phyloP scores from a whole-genome alignment of 176 grass and related monocot species.

The Tillandsia leiboldiana region DNA sequence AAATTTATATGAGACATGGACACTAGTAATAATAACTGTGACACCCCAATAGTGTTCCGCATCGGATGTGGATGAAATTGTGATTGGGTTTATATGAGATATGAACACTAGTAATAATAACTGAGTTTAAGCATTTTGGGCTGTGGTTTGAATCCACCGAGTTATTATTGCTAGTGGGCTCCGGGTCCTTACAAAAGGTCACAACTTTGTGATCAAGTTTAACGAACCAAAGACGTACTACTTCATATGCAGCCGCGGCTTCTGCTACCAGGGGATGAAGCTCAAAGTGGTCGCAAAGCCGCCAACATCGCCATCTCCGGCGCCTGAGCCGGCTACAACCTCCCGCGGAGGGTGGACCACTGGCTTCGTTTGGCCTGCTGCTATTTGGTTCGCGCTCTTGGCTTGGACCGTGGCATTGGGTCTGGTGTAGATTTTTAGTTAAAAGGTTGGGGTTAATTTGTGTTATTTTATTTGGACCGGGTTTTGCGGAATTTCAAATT shows the following conservation, averaged over 20 bases:
- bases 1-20: no score
- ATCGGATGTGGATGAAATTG: no score
- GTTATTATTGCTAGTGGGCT: no score
- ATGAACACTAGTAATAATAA: no score
- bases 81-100: no score
- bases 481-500: no score
- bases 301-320: constrained; percentile 1
- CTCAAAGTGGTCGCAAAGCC: constrained; percentile 35
- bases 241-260: constrained; percentile 78
- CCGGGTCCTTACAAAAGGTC: not conserved
- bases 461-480: no score
- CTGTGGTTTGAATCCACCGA: no score
- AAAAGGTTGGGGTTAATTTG: no score
- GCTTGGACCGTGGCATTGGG: not conserved
- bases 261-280: constrained; percentile 70
- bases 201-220: constrained; percentile 41
- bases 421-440: not conserved
- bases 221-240: constrained; percentile 43
- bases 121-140: no score
- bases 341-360: constrained; percentile 10
- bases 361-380: not conserved
- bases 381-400: not conserved
- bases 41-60: no score
- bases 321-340: not conserved
- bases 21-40: no score